Conservation (phyloP, 2,329 filamentous ascomycete genomes). For the Magnaporthiopsis incrustans region DNA sequence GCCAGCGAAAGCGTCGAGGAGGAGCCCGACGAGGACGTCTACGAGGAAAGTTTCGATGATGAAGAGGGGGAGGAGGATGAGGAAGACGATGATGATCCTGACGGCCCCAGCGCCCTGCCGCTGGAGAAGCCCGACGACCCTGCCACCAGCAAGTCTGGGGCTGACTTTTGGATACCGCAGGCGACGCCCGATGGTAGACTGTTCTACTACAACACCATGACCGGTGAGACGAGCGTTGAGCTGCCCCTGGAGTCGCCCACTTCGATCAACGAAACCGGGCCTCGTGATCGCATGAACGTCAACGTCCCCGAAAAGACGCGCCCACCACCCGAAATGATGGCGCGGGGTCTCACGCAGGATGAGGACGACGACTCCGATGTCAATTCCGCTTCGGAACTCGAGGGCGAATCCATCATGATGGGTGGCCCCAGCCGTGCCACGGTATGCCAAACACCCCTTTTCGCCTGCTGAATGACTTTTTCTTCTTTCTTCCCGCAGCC, state of each 20-base stretch:
- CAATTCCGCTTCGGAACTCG: conserved; percentile 77
- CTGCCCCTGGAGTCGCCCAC: conserved; percentile 85
- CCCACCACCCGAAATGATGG: conserved; percentile 86
- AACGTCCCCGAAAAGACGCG: conserved; percentile 83
- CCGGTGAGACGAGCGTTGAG: conserved; percentile 90
- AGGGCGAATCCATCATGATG: conserved; percentile 66
- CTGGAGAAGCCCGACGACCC: conserved; percentile 58
- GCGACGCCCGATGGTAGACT: conserved; percentile 86
- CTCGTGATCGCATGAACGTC: conserved; percentile 80
- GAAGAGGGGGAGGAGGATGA: conserved; percentile 53
- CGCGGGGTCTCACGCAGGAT: conserved; percentile 69
- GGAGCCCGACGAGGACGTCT: conserved; percentile 59
- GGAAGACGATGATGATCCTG: conserved; percentile 11
- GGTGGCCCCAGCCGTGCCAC: conserved; percentile 15
- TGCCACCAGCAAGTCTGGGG: conserved; percentile 64
- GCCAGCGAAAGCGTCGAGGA: conserved; percentile 50
- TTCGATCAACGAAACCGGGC: conserved; percentile 72
- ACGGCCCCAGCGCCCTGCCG: conserved; percentile 42
- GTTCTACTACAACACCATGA: conserved; percentile 98
- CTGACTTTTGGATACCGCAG: conserved; percentile 98
- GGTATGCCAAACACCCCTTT: background rate
- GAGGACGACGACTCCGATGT: conserved; percentile 84
- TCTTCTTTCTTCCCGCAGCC: background rate
- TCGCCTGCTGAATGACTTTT: too few species aligned
- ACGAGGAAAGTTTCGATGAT: conserved; percentile 60